Evolutionary conservation across 2,329 filamentous ascomycete genomes (phyloP), one percentile per base, ranked within the genome.

Genomic region (Talaromyces sp.): DNA sequence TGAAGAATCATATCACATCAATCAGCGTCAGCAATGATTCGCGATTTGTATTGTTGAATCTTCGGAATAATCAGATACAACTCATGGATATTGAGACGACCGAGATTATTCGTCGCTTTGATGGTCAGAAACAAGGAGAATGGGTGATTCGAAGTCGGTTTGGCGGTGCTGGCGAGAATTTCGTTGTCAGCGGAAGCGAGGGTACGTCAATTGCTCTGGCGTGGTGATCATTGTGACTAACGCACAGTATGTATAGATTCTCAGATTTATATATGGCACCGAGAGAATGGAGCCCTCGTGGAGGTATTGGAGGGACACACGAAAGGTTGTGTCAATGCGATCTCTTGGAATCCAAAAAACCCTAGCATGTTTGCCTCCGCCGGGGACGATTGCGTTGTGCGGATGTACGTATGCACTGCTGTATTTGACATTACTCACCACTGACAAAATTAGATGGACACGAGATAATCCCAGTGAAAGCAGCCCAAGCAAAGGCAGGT

Each of bases 161-260:
- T 78, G 95, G 95, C 19, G 95, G 95, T 37, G 93, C 94, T 1
- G 89, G 91, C 66, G 93, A 97, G 79, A 93, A 90, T 74, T 97
- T 97, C 76, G 90, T 98, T 10, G 84, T 96, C 33, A 94, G 91
- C 72, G 95, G 95, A 11, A 97, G 93, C 72, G 93, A 97, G 85
- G 90, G 92, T 93, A 80, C 72, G 82, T 71, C 7, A 17, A 25
- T 15, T 3, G 10, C 7, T 37, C 35, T 19, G 19, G 11, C 0
- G 6, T 31, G 31, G 3, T 52, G 33, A 39, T 56, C 9, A 9
- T 33, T 31, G 10, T 37, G 43, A 41, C 47, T 62, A 25, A 62
- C 59, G 3, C 11, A 7, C 1, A n/a, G 25, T 35, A 3, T 41
- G 13, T 39, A 11, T 70, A 89, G 87, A 90, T 76, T 86, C 86